Evolutionary conservation across 768 basidiomycete species (phyloP).

Genomic region (Paxillus rubicundulus): DNA sequence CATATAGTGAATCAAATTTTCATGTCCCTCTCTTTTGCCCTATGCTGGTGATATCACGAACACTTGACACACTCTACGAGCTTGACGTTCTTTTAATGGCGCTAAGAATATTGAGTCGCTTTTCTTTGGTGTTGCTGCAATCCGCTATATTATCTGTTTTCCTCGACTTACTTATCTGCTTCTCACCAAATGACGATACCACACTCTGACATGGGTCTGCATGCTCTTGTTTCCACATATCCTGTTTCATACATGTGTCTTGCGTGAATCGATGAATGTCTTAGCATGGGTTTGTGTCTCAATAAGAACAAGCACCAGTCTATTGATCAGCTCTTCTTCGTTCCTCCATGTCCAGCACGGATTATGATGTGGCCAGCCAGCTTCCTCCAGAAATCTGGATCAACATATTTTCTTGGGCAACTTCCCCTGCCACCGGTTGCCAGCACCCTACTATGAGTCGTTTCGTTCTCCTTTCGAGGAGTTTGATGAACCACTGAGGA

Average conservation of each 20-base stretch:
- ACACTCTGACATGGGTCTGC: conserved; percentile 18
- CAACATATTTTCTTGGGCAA: conserved; percentile 47
- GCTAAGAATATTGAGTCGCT: conserved; percentile 17
- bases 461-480: conserved; percentile 40
- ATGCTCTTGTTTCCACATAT: conserved; percentile 15
- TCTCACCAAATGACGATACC: conserved; percentile 31
- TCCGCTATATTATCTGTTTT: conserved; percentile 30
- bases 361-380: conserved; percentile 1
- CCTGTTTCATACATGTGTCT: background rate
- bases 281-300: conserved; percentile 2
- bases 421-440: conserved; percentile 25
- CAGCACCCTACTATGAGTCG: conserved; percentile 40
- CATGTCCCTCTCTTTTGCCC: conserved; percentile 5
- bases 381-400: conserved; percentile 58
- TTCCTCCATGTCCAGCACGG: background rate
- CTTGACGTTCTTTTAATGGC: conserved; percentile 32
- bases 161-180: conserved; percentile 28
- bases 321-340: background rate
- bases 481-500: conserved; percentile 31
- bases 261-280: background rate
- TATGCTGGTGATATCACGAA: conserved; percentile 20
- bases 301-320: background rate
- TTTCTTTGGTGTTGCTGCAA: conserved; percentile 24
- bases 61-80: conserved; percentile 27
- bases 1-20: conserved; percentile 45